Conservation (phyloP, 75 land plant genomes). For the Azolla pinnata region DNA sequence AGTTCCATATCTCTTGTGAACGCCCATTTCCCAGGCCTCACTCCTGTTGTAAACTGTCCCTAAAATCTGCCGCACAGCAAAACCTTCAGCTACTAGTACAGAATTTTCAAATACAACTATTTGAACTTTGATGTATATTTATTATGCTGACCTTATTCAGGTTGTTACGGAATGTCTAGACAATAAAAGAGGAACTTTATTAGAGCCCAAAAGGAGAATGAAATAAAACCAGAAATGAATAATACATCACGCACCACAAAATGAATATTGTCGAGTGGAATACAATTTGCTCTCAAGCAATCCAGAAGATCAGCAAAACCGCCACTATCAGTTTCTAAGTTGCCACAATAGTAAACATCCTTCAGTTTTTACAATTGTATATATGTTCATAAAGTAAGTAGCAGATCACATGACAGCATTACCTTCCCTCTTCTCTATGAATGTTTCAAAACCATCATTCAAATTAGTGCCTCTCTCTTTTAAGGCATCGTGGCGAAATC, state of each 20-base stretch:
- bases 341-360: neutral
- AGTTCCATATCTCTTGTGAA: constrained; percentile 78
- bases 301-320: constrained; percentile 94
- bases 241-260: constrained; percentile 82
- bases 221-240: neutral
- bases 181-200: constrained; percentile 6
- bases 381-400: too few species aligned
- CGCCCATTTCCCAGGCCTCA: constrained; percentile 99
- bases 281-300: constrained; percentile 54
- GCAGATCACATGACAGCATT: too few species aligned
- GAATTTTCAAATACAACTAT: neutral
- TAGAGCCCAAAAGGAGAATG: neutral
- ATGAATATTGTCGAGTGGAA: constrained; percentile 82
- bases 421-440: constrained; percentile 57
- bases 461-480: constrained; percentile 62
- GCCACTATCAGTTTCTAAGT: constrained; percentile 53
- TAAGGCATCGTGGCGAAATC: constrained; percentile 50
- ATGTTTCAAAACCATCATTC: constrained; percentile 77
- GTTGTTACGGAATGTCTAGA: constrained; percentile 83
- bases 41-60: constrained; percentile 78
- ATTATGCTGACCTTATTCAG: constrained; percentile 61
- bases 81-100: neutral
- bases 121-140: neutral
- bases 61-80: constrained; percentile 46
- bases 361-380: too few species aligned